Evolutionary conservation across 352 stramenopile species (phyloP).

Genomic region (Globisporangium nagaii): DNA sequence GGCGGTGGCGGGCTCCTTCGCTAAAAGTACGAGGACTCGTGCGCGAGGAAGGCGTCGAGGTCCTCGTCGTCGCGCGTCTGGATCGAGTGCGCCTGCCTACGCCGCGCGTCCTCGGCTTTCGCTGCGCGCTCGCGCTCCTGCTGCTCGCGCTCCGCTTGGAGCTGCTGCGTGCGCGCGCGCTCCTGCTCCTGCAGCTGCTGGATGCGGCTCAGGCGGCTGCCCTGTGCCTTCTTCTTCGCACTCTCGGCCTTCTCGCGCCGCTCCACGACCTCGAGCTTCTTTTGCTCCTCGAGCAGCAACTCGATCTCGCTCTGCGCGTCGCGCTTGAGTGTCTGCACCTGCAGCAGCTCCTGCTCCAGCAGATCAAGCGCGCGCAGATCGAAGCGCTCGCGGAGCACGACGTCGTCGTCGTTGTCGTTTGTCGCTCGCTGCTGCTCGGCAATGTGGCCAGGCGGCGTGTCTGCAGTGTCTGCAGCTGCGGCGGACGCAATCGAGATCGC

Average conservation of each 20-base stretch:
- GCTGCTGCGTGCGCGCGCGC: conserved; percentile 20
- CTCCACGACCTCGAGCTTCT: conserved; percentile 36
- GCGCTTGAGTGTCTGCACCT: conserved; percentile 39
- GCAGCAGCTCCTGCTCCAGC: conserved; percentile 39
- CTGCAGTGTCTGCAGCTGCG: background rate
- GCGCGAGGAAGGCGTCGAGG: conserved; percentile 54
- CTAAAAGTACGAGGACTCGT: conserved; percentile 50
- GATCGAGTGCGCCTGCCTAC: conserved; percentile 33
- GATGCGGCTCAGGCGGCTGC: conserved; percentile 45
- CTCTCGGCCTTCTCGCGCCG: conserved; percentile 22
- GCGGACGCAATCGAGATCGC: conserved; percentile 1
- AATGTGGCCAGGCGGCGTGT: background rate
- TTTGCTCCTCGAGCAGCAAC: conserved; percentile 34
- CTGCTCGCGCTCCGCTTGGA: conserved; percentile 3
- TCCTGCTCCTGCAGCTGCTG: conserved; percentile 59
- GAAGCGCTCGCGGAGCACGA: conserved; percentile 23
- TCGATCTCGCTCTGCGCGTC: conserved; percentile 30
- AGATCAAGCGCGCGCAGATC: conserved; percentile 33
- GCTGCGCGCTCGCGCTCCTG: conserved; percentile 23
- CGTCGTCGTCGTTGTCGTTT: conserved; percentile 3
- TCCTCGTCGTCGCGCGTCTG: conserved; percentile 36
- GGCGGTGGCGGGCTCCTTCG: too few relatives aligned
- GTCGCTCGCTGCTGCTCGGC: too few relatives aligned
- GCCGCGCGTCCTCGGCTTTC: conserved; percentile 24
- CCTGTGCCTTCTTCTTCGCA: conserved; percentile 13